Base-by-base conservation (phyloP, 306 rosid genomes). In the Cucurbita moschata region DNA sequence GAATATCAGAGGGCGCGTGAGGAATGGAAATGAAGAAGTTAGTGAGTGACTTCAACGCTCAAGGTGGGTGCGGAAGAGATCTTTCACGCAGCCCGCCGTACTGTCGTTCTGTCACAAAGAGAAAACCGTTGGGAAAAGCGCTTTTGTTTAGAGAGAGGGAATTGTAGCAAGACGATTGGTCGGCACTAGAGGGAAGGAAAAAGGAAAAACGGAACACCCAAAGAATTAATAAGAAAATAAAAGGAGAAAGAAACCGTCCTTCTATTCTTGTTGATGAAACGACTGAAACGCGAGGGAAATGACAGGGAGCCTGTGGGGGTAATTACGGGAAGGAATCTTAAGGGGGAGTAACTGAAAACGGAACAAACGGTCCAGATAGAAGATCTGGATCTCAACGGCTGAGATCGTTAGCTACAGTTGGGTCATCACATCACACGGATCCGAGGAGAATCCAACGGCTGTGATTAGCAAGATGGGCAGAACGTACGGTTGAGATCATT, bases 321-420 rank as follows among this genome's bases (percentile, higher is more conserved):
- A 16, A 39, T 42, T 57, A 10, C 37, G 71, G 43, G 67, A 73
- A 39, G 81, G 86, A 78, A 83, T 86, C 83, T 82, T 78, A 82
- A 83, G 82, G 82, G 82, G 74, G 19, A 75, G 81, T 52, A 14
- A 76, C 72, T 80, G 68, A 39, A 73, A 85, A 88, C 96, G 50
- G 82, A 88, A 87, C 84, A 79, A 84, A 87, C 92, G 92, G 82
- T 86, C 81, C 79, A 83, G 92, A 86, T 90, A 85, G 59, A 81
- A 72, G 83, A 88, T 78, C 78, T 10, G 67, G 84, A 83, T 81
- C 82, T 81, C 81, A 86, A 87, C 89, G 92, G 93, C 59, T 49
- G 63, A 49, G 80, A 85, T 82, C 75, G 30, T 71, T 42, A 64
- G 39, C 63, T 60, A 15, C 47, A 37, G 84, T 72, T 78, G 5